Conservation (phyloP, 495 filamentous ascomycete species). For the Glarea lozoyensis region DNA sequence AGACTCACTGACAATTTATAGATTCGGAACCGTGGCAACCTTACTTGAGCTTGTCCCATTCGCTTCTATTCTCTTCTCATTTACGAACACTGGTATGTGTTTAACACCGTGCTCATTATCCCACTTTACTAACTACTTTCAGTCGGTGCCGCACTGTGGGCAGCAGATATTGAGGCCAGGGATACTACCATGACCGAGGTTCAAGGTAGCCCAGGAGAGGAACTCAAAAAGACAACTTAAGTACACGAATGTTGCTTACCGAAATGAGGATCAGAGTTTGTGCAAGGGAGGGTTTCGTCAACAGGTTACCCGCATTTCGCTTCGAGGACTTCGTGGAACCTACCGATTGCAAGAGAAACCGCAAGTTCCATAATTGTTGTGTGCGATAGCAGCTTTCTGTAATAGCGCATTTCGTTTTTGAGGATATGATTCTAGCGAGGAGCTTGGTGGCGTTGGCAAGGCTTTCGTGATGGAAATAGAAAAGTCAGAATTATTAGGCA, state of each 20-base stretch:
- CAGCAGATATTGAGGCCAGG: slow-evolving; percentile 75
- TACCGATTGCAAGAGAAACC: neutral
- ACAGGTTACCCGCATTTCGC: neutral
- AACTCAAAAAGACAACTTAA: slow-evolving; percentile 44
- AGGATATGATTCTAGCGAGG: too few species aligned
- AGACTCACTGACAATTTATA: too few species aligned
- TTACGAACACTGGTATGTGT: slow-evolving; percentile 67
- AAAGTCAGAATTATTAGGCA: too few species aligned
- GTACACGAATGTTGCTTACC: slow-evolving; percentile 9
- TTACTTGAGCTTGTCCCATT: slow-evolving; percentile 80
- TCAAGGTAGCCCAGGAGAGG: slow-evolving; percentile 46
- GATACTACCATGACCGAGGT: slow-evolving; percentile 34
- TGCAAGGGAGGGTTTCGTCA: slow-evolving; percentile 4
- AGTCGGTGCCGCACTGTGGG: slow-evolving; percentile 88
- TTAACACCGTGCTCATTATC: neutral
- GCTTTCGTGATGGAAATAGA: too few species aligned
- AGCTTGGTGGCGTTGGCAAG: too few species aligned
- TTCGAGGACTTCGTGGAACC: neutral
- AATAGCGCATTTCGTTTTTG: too few species aligned
- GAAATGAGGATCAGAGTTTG: slow-evolving; percentile 7
- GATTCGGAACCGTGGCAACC: slow-evolving; percentile 69
- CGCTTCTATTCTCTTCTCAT: slow-evolving; percentile 73
- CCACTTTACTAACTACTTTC: neutral
- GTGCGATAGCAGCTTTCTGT: too few species aligned
- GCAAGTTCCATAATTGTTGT: too few species aligned